Base-by-base conservation (phyloP, 164 flowering plant genomes). In the Macadamia integrifolia region DNA sequence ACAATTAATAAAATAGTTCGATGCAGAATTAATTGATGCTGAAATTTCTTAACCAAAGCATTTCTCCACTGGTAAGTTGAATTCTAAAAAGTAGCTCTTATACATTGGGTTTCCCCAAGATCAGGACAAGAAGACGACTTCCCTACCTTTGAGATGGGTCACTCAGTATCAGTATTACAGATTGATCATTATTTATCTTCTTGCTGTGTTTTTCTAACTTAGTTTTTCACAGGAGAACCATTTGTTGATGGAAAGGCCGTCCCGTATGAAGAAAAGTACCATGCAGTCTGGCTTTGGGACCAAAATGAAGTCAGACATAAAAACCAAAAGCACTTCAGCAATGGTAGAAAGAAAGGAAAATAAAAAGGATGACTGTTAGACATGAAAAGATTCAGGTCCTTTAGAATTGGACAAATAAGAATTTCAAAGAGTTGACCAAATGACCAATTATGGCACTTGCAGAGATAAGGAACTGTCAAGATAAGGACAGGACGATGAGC, bases 181-280 rank as follows among this genome's bases (percentile, higher is more conserved):
- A 17, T 53, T 23, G 4, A 12, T 17, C 57, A 53, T 53, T 13
- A 14, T 17, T 53, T 53, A 12, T 14, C 62, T n/a, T 48, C n/a
- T 28, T 11, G n/a, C 58, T 15, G 44, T 13, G 8, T 58, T n/a
- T 62, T 42, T 14, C 46, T 60, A 14, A 15, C 63, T 13, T 44
- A 59, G 0, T 11, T 6, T 57, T 56, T 43, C 10, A 17, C 71
- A 77, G 80, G 80, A 48, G 81, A 81, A 57, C 80, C 84, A 14
- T 78, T 72, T 48, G 31, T 76, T 57, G 43, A 81, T 67, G 84
- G 84, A 35, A 40, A 78, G 58, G 76, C 62, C 52, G 73, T 78
- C 69, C 76, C 80, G 44, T 78, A 78, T 59, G 78, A 78, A 50
- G 77, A 71, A 23, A 80, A 75, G 76, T 80, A 78, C 64, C 83